phyloP scores from a whole-genome alignment of 2,329 filamentous ascomycete genomes.

The Rhynchosporium agropyri region DNA sequence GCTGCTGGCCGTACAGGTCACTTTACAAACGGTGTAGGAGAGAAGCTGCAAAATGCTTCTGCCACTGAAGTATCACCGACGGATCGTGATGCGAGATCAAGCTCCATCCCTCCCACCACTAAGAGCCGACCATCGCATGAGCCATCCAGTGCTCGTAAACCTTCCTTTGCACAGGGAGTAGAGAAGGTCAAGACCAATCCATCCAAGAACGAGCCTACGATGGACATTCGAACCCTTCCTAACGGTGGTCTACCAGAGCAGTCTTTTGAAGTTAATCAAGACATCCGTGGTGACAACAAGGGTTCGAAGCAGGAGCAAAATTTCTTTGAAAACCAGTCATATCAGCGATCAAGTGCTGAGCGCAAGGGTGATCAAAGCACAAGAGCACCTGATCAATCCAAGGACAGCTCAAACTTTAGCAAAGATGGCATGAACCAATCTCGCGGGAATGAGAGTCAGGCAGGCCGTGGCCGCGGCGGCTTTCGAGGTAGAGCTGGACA shows the following conservation, averaged over 20 bases:
- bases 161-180: slow-evolving; percentile 24
- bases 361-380: slow-evolving; percentile 39
- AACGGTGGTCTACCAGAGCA: slow-evolving; percentile 41
- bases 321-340: slow-evolving; percentile 34
- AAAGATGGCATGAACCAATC: slow-evolving; percentile 37
- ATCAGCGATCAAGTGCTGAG: slow-evolving; percentile 36
- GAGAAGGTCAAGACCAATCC: slow-evolving; percentile 37
- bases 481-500: slow-evolving; percentile 49
- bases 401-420: slow-evolving; percentile 33
- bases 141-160: slow-evolving; percentile 34
- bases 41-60: slow-evolving; percentile 34
- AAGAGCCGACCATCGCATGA: slow-evolving; percentile 35
- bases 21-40: slow-evolving; percentile 33
- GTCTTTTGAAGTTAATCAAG: slow-evolving; percentile 23
- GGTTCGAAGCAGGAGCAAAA: slow-evolving; percentile 30
- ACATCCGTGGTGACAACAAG: slow-evolving; percentile 32
- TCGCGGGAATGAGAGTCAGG: slow-evolving; percentile 45
- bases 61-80: slow-evolving; percentile 20
- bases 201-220: slow-evolving; percentile 35
- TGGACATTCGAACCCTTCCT: slow-evolving; percentile 41
- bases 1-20: slow-evolving; percentile 44
- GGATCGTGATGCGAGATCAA: slow-evolving; percentile 35
- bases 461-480: slow-evolving; percentile 49
- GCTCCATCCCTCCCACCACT: slow-evolving; percentile 40
- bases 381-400: slow-evolving; percentile 38